These are phyloP conservation scores for Apiotrichum laibachii DNA, from an alignment of 1,284 basidiomycete genomes.

Conservation along the genomic window DNA sequence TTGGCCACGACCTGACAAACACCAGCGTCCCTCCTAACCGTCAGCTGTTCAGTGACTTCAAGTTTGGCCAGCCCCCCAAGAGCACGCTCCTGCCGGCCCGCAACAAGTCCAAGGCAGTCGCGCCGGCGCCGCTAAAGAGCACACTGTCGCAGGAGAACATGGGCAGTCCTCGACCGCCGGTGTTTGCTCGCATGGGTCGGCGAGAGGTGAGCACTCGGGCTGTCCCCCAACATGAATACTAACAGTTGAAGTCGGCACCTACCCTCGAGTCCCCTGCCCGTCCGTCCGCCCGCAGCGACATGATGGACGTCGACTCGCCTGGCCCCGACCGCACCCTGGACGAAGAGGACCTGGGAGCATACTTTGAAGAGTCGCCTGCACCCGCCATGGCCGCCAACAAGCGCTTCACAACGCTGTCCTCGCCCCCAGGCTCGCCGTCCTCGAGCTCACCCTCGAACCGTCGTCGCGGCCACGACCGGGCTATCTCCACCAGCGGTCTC, in stretches of 20 bases:
- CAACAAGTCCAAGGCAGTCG: not conserved
- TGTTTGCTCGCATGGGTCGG: constrained; percentile 31
- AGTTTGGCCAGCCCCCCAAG: constrained; percentile 15
- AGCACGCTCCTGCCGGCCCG: constrained; percentile 38
- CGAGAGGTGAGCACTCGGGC: constrained; percentile 29
- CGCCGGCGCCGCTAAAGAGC: constrained; percentile 39
- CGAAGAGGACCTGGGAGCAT: constrained; percentile 31
- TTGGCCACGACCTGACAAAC: constrained; percentile 41
- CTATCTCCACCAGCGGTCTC: constrained; percentile 34
- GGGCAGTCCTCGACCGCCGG: constrained; percentile 18
- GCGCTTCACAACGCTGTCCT: constrained; percentile 30
- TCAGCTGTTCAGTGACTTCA: not conserved
- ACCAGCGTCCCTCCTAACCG: constrained; percentile 20
- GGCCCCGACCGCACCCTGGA: constrained; percentile 32
- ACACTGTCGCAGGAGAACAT: constrained; percentile 39
- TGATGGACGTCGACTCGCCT: constrained; percentile 48
- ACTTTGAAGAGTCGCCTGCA: constrained; percentile 48
- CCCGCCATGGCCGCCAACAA: constrained; percentile 31
- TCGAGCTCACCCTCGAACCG: constrained; percentile 47
- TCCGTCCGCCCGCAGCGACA: not conserved
- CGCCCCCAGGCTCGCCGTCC: constrained; percentile 43
- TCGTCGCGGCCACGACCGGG: constrained; percentile 40
- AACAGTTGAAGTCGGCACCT: constrained; percentile 20
- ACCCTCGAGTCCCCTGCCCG: constrained; percentile 13
- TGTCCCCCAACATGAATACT: not conserved